Evolutionary conservation across 2,329 filamentous ascomycete genomes (phyloP).

Genomic region (Fusarium illudens): DNA sequence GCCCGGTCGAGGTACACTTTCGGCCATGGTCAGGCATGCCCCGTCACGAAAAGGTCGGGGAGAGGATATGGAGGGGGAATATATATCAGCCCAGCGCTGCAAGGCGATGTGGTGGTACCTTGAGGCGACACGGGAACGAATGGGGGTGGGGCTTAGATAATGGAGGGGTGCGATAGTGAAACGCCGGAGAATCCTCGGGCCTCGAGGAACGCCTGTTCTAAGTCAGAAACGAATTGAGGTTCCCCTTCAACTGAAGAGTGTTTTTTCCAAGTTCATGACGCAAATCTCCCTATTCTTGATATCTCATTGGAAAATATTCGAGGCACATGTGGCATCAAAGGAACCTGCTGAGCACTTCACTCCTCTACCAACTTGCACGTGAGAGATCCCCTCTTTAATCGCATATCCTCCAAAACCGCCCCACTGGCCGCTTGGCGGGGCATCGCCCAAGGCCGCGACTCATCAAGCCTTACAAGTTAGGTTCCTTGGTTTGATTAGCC

Average conservation of each 20-base stretch:
- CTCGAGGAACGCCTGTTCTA: constrained; percentile 1
- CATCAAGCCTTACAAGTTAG: constrained; percentile 41
- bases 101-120: constrained; percentile 39
- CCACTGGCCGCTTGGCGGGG: constrained; percentile 41
- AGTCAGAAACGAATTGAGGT: not conserved
- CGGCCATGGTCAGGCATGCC: constrained; percentile 49
- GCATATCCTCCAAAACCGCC: constrained; percentile 40
- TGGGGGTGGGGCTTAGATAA: constrained; percentile 42
- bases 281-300: not conserved
- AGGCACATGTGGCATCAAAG: not conserved
- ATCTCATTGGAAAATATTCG: not conserved
- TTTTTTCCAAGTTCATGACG: not conserved
- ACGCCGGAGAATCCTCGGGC: constrained; percentile 44
- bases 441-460: constrained; percentile 39
- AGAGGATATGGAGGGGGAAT: constrained; percentile 26
- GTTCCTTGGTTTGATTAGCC: constrained; percentile 19
- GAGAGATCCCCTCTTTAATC: constrained; percentile 37
- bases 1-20: constrained; percentile 81
- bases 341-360: not conserved
- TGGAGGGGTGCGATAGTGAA: constrained; percentile 44
- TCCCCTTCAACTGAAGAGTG: not conserved
- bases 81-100: constrained; percentile 39
- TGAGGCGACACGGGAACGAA: constrained; percentile 33
- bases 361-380: constrained; percentile 11
- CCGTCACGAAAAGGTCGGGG: constrained; percentile 35